Conservation (phyloP, 2,329 filamentous ascomycete genomes). For the Dothideomycetidae sp. region DNA sequence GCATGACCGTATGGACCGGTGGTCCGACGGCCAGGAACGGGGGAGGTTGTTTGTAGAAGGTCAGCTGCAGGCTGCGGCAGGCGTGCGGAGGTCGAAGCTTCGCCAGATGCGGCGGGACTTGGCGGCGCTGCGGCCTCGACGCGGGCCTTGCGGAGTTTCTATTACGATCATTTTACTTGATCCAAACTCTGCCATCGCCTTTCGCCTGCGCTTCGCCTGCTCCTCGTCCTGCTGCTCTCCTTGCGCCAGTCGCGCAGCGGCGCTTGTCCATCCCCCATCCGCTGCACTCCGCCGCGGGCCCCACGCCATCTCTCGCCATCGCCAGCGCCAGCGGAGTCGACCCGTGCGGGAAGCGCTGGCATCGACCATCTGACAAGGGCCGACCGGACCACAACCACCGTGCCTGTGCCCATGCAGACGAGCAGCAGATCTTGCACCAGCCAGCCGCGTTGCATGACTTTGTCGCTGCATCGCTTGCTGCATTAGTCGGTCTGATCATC, state of each 20-base stretch:
- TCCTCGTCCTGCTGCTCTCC: no score
- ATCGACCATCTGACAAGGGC: background rate
- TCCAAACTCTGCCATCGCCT: background rate
- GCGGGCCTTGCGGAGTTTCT: slow-evolving; percentile 5
- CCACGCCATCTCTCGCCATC: background rate
- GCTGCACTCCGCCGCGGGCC: slow-evolving; percentile 4
- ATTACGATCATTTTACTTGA: slow-evolving; percentile 10
- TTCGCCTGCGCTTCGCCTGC: no score
- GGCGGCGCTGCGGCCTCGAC: background rate
- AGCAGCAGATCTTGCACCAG: background rate
- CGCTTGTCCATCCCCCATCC: slow-evolving; percentile 5
- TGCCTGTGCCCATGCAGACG: background rate
- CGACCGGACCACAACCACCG: background rate
- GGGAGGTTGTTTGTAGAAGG: no score
- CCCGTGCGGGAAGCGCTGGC: slow-evolving; percentile 2
- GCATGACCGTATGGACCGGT: no score
- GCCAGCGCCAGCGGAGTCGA: no score
- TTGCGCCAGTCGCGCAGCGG: no score
- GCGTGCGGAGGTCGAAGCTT: no score
- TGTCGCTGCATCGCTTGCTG: no score
- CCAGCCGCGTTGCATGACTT: no score
- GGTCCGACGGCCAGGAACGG: no score
- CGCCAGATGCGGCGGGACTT: no score
- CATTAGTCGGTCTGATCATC: slow-evolving; percentile 1
- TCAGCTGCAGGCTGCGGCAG: no score